Conservation (phyloP, 805 yeast genomes). For the Candida rishiriensis region DNA sequence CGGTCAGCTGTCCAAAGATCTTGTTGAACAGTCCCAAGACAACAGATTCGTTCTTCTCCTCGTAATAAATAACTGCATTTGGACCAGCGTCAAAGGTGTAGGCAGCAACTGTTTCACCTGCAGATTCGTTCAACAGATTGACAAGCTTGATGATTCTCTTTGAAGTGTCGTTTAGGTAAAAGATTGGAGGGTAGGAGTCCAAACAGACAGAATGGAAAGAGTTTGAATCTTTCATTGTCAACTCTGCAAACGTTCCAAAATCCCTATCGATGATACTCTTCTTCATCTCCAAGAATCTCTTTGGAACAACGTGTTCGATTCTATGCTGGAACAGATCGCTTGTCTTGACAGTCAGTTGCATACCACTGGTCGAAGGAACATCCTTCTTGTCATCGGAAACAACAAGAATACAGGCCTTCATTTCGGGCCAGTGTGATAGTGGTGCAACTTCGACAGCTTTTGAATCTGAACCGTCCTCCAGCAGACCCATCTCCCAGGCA, state of each 20-base stretch:
- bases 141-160: conserved; percentile 73
- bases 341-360: conserved; percentile 91
- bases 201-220: conserved; percentile 98
- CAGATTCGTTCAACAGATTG: conserved; percentile 67
- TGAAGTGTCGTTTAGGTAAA: conserved; percentile 88
- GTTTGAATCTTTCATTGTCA: conserved; percentile 95
- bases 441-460: conserved; percentile 92
- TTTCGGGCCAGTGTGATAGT: conserved; percentile 80
- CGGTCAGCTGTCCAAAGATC: conserved; percentile 54
- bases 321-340: conserved; percentile 83
- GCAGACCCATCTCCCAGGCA: conserved; percentile 96
- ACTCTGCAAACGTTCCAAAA: conserved; percentile 75
- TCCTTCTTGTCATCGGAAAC: conserved; percentile 93
- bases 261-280: conserved; percentile 67
- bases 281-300: conserved; percentile 79
- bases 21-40: conserved; percentile 68
- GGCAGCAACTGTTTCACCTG: conserved; percentile 76
- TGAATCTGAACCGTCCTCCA: conserved; percentile 81
- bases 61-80: conserved; percentile 92
- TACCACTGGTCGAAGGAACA: conserved; percentile 90
- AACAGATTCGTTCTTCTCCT: conserved; percentile 64
- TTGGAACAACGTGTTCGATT: conserved; percentile 77
- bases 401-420: conserved; percentile 89
- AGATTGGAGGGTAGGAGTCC: conserved; percentile 93
- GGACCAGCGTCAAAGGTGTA: conserved; percentile 99